Conservation (phyloP, 2,329 filamentous ascomycete genomes). For the Alternaria panax region DNA sequence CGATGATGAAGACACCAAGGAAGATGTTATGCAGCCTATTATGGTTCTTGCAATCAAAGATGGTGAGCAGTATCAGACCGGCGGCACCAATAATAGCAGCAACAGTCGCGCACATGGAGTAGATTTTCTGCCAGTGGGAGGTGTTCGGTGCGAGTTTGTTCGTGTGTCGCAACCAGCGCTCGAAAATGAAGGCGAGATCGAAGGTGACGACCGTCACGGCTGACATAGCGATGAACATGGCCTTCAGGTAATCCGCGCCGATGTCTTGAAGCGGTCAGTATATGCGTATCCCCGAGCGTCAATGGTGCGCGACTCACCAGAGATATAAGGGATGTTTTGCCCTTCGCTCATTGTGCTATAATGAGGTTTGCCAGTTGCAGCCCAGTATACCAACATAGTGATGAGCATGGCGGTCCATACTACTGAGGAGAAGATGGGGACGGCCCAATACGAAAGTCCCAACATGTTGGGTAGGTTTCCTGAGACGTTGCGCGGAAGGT, state of each 20-base stretch:
- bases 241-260: slow-evolving; percentile 70
- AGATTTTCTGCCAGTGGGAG: slow-evolving; percentile 67
- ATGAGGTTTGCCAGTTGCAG: slow-evolving; percentile 61
- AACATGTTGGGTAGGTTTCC: slow-evolving; percentile 34
- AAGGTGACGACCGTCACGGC: slow-evolving; percentile 78
- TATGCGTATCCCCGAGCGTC: background rate
- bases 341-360: slow-evolving; percentile 67
- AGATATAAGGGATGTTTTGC: slow-evolving; percentile 76
- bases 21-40: slow-evolving; percentile 75
- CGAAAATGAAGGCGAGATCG: slow-evolving; percentile 78
- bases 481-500: background rate
- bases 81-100: slow-evolving; percentile 77
- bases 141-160: slow-evolving; percentile 81
- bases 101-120: slow-evolving; percentile 68
- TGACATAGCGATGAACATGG: slow-evolving; percentile 78
- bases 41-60: slow-evolving; percentile 83
- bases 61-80: slow-evolving; percentile 81
- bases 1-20: slow-evolving; percentile 81
- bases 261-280: slow-evolving; percentile 55
- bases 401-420: slow-evolving; percentile 67
- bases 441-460: slow-evolving; percentile 62
- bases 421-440: slow-evolving; percentile 71
- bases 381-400: slow-evolving; percentile 75
- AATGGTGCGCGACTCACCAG: slow-evolving; percentile 54
- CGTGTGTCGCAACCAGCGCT: slow-evolving; percentile 84